Percentiles rank a stretch among this genome's conserved stretches.
Evolutionary conservation across 2,329 filamentous ascomycete genomes (phyloP).

Genomic region (Alternaria sp.): DNA sequence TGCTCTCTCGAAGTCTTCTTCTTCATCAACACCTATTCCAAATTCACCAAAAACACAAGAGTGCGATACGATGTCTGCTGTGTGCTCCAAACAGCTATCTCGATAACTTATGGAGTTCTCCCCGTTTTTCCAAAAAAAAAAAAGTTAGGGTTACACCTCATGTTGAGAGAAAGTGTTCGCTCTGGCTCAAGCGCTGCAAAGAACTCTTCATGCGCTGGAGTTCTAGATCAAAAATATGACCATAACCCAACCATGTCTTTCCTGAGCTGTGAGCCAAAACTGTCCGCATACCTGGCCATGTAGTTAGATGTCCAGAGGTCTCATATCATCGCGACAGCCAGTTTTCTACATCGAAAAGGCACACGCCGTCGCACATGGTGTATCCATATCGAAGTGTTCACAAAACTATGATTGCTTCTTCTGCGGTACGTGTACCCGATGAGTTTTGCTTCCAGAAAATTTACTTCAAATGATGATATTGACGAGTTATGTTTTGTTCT

Average conservation of each 20-base stretch:
- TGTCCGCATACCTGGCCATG: accelerated
- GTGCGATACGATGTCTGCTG: no score
- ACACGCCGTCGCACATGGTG: background rate
- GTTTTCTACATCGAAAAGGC: background rate
- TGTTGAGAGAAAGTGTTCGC: background rate
- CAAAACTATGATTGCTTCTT: background rate
- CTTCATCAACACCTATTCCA: background rate
- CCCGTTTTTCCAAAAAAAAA: background rate
- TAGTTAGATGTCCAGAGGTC: background rate
- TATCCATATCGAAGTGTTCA: background rate
- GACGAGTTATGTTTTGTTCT: background rate
- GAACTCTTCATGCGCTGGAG: background rate
- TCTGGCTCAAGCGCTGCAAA: background rate
- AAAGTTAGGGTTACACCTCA: no score
- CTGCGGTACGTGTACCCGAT: background rate
- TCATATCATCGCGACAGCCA: background rate
- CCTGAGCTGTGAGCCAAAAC: background rate
- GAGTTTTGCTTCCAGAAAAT: background rate
- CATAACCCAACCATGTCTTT: background rate
- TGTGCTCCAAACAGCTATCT: background rate
- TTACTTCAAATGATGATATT: background rate
- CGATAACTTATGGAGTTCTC: background rate
- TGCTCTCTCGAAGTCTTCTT: background rate
- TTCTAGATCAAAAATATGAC: background rate
- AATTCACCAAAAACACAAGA: background rate